These are phyloP conservation scores for Herpetospermum pedunculosum DNA, from an alignment of 306 rosid genomes.

Conservation along the genomic window DNA sequence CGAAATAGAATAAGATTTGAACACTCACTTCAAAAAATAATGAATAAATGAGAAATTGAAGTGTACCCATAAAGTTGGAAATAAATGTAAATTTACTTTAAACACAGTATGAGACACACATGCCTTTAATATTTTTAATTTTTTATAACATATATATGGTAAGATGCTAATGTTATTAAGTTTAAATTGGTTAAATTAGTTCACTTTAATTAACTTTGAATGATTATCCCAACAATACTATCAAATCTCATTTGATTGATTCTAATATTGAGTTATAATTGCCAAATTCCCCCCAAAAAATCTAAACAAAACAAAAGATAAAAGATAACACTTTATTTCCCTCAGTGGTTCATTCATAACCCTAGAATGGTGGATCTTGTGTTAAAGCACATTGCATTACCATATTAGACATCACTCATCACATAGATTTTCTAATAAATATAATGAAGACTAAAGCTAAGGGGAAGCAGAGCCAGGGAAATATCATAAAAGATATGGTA, in stretches of 20 bases:
- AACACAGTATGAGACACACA: background rate
- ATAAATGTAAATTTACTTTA: background rate
- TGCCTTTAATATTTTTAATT: background rate
- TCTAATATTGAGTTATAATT: background rate
- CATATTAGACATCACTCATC: background rate
- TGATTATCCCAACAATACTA: background rate
- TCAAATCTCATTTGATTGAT: background rate
- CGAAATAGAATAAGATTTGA: no score
- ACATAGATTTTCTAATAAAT: background rate
- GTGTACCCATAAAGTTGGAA: no score
- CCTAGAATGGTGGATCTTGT: background rate
- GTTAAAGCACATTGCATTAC: background rate
- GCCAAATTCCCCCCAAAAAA: background rate
- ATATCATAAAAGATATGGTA: slow-evolving; percentile 12
- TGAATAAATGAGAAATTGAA: no score
- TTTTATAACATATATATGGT: background rate
- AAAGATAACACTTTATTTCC: background rate
- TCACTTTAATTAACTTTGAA: background rate
- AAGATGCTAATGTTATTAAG: background rate
- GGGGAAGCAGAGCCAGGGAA: background rate
- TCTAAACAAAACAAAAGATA: background rate
- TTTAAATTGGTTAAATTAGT: background rate
- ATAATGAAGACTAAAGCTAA: background rate
- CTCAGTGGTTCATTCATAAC: background rate
- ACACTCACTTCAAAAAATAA: no score